Evolutionary conservation across 768 basidiomycete species (phyloP), one percentile per base, ranked within the genome.

Genomic region (Lactifluus subvellereus): DNA sequence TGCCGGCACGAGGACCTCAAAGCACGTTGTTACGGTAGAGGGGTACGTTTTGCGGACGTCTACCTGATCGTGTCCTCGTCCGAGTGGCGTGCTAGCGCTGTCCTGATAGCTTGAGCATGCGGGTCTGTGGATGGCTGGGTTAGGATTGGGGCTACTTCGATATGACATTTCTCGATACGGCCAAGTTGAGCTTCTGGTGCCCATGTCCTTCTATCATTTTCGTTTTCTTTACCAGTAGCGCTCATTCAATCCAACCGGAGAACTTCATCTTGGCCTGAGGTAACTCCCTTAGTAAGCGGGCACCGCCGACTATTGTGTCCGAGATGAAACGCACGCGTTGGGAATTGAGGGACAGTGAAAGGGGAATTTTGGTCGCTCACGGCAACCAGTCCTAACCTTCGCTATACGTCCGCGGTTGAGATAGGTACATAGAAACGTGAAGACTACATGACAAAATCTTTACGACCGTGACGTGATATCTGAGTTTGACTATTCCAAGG

Each of bases 351-450:
- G 35, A n/a, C 20, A 50, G 37, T 14, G 30, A 37, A 43, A 43
- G 42, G n/a, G 18, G 16, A 16, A 22, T 50, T 50, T 16, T n/a
- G n/a, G 2, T 3, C 16, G 30, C 51, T 59, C 49, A 40, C 10
- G 9, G 35, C 18, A 49, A 48, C 45, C 20, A 35, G 20, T 2
- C 22, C 22, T 7, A 11, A 47, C 3, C 18, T 11, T 42, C 59
- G 37, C 59, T n/a, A 8, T 47, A 60, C 14, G 11, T 54, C 59
- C 59, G 59, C 52, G 37, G 30, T 38, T 20, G 35, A 13, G 30
- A 42, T 11, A 40, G 57, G 57, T 37, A 20, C 49, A 32, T 18
- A 33, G 27, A 6, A 50, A 10, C 20, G n/a, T 32, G 33, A 47
- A 40, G 33, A 32, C 30, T 18, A 61, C 48, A 55, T n/a, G 50